Conservation (phyloP, 1,284 basidiomycete species). For the Pyrrhoderma lamaoense region DNA sequence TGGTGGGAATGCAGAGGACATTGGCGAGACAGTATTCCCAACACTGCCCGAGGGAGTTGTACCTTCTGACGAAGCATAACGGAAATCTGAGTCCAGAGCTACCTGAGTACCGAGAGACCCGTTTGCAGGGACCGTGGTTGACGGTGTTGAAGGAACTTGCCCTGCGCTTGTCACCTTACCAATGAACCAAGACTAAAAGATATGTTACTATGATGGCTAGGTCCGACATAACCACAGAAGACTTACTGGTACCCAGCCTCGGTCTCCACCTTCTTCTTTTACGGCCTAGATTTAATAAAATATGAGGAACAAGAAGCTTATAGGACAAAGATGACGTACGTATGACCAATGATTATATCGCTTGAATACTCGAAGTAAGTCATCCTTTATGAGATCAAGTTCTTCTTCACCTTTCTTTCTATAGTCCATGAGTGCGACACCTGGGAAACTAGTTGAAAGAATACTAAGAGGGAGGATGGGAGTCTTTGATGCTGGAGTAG, state of each 20-base stretch:
- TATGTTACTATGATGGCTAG: no score
- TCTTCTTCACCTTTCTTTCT: constrained; percentile 42
- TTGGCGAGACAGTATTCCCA: constrained; percentile 20
- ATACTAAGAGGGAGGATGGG: constrained; percentile 44
- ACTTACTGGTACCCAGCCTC: constrained; percentile 40
- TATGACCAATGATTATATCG: constrained; percentile 54
- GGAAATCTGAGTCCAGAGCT: constrained; percentile 16
- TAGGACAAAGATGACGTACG: constrained; percentile 19
- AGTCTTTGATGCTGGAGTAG: constrained; percentile 14
- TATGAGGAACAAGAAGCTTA: neutral
- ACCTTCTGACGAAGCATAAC: constrained; percentile 13
- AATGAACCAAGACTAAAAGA: constrained; percentile 23
- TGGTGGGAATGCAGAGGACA: constrained; percentile 21
- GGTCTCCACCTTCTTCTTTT: constrained; percentile 36
- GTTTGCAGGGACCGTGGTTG: constrained; percentile 14
- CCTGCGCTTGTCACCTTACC: constrained; percentile 21
- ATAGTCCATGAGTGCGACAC: constrained; percentile 53
- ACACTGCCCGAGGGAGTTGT: neutral
- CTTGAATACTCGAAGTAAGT: constrained; percentile 52
- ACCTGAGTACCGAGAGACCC: constrained; percentile 8
- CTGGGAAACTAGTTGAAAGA: constrained; percentile 47
- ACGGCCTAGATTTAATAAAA: constrained; percentile 30
- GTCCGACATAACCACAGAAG: no score
- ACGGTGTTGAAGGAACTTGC: constrained; percentile 20
- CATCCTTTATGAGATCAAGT: constrained; percentile 42